A percentile compares a stretch with the other conserved stretches of the same genome.
phyloP scores from a whole-genome alignment of 1,284 basidiomycete species.

The Veloboletus limbatus region DNA sequence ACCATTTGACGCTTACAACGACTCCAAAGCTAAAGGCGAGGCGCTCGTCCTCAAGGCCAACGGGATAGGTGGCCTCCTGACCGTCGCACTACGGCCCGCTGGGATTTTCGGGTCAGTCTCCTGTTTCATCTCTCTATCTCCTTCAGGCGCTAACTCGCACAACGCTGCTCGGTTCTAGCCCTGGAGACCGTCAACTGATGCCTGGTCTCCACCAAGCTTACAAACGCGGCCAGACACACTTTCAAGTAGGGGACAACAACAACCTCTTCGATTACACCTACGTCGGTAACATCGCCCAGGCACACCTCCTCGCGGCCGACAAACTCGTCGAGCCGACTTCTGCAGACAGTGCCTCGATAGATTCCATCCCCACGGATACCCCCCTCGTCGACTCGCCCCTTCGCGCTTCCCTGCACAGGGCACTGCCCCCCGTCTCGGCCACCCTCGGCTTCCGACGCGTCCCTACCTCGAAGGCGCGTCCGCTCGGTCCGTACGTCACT shows the following conservation, averaged over 20 bases:
- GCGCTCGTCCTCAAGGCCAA: conserved; percentile 84
- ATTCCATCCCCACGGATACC: conserved; percentile 14
- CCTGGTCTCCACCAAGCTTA: conserved; percentile 80
- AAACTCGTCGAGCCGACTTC: conserved; percentile 53
- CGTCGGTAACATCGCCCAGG: conserved; percentile 93
- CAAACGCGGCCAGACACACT: conserved; percentile 80
- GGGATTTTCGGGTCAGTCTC: conserved; percentile 88
- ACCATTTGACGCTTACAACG: conserved; percentile 91
- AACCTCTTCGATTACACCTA: conserved; percentile 99
- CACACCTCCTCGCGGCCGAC: conserved; percentile 93
- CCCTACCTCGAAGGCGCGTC: conserved; percentile 76
- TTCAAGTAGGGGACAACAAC: conserved; percentile 92
- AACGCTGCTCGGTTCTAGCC: conserved; percentile 43
- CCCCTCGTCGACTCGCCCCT: conserved; percentile 21
- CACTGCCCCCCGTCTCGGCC: conserved; percentile 61
- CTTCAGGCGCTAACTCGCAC: not conserved
- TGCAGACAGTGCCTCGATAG: conserved; percentile 4
- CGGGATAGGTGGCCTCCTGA: conserved; percentile 76
- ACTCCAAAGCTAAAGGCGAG: conserved; percentile 95
- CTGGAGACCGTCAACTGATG: conserved; percentile 90
- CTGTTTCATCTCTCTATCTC: not conserved
- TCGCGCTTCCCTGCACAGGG: conserved; percentile 44
- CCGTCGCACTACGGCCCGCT: conserved; percentile 90
- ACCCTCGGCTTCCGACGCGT: conserved; percentile 62
- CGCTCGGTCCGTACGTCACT: conserved; percentile 74